These are phyloP conservation scores for Hypocrella siamensis DNA, from an alignment of 2,329 filamentous ascomycete species.

Conservation along the genomic window DNA sequence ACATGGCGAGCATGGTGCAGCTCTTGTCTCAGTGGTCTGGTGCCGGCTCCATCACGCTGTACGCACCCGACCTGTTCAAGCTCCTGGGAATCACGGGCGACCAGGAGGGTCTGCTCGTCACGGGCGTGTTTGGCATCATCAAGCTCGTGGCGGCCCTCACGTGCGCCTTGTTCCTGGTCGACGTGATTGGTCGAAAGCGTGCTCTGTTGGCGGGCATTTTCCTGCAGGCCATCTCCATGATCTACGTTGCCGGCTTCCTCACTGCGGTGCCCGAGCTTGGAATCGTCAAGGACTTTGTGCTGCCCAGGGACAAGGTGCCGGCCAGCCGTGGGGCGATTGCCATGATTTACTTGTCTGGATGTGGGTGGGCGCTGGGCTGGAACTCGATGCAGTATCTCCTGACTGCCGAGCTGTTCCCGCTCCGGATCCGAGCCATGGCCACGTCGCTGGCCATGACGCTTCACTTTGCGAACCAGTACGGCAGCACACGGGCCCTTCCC, in stretches of 20 bases:
- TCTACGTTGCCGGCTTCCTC: slow-evolving; percentile 47
- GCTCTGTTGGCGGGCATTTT: slow-evolving; percentile 44
- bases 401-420: slow-evolving; percentile 62
- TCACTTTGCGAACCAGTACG: slow-evolving; percentile 68
- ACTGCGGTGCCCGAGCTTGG: slow-evolving; percentile 45
- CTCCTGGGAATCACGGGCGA: slow-evolving; percentile 55
- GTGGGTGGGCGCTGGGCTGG: slow-evolving; percentile 58
- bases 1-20: slow-evolving; percentile 52
- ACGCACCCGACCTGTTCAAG: slow-evolving; percentile 57
- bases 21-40: slow-evolving; percentile 61
- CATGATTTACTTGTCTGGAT: slow-evolving; percentile 56
- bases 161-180: slow-evolving; percentile 66
- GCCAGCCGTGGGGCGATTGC: slow-evolving; percentile 53
- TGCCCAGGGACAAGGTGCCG: slow-evolving; percentile 31
- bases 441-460: slow-evolving; percentile 62
- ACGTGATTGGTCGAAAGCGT: slow-evolving; percentile 62
- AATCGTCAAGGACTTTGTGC: slow-evolving; percentile 27
- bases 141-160: slow-evolving; percentile 52
- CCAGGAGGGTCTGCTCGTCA: slow-evolving; percentile 55
- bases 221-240: slow-evolving; percentile 43
- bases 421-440: slow-evolving; percentile 55
- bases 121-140: slow-evolving; percentile 60
- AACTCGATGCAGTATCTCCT: slow-evolving; percentile 68
- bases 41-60: slow-evolving; percentile 59
- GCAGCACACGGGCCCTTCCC: slow-evolving; percentile 59